phyloP scores from a whole-genome alignment of 179 eudicot species.

The Beta corolliflora region DNA sequence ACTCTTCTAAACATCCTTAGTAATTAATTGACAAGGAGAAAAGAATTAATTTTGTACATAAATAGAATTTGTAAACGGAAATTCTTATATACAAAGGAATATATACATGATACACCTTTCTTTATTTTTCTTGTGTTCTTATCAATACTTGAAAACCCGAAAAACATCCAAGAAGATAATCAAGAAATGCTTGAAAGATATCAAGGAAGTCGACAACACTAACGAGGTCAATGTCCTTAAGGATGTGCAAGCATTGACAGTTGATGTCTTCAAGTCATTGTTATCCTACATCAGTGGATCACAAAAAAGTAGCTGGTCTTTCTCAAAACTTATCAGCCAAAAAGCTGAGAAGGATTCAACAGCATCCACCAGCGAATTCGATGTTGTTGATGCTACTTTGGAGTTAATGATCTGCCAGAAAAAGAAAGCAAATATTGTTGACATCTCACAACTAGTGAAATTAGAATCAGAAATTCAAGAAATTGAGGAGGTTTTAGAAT shows the following conservation, averaged over 20 bases:
- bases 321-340: too few species aligned
- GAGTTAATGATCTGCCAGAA: slow-evolving; percentile 23
- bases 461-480: slow-evolving; percentile 31
- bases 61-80: neutral
- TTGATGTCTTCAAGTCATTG: too few species aligned
- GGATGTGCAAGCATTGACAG: too few species aligned
- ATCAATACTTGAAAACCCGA: too few species aligned
- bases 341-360: slow-evolving; percentile 1
- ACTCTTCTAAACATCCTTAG: slow-evolving; percentile 26
- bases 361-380: slow-evolving; percentile 23
- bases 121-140: neutral
- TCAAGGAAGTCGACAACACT: too few species aligned
- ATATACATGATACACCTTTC: neutral
- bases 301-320: too few species aligned
- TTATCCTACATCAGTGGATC: too few species aligned
- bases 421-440: slow-evolving; percentile 15
- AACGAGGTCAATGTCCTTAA: too few species aligned
- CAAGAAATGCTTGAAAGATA: too few species aligned
- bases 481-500: slow-evolving; percentile 32
- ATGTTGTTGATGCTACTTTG: slow-evolving; percentile 25
- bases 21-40: slow-evolving; percentile 15
- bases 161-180: too few species aligned
- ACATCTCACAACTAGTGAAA: slow-evolving; percentile 17
- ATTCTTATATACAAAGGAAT: neutral
- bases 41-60: neutral